A percentile compares a stretch with the other conserved stretches of the same genome.
phyloP scores from a whole-genome alignment of 2,329 filamentous ascomycete species.

The Clarireedia monteithiana region DNA sequence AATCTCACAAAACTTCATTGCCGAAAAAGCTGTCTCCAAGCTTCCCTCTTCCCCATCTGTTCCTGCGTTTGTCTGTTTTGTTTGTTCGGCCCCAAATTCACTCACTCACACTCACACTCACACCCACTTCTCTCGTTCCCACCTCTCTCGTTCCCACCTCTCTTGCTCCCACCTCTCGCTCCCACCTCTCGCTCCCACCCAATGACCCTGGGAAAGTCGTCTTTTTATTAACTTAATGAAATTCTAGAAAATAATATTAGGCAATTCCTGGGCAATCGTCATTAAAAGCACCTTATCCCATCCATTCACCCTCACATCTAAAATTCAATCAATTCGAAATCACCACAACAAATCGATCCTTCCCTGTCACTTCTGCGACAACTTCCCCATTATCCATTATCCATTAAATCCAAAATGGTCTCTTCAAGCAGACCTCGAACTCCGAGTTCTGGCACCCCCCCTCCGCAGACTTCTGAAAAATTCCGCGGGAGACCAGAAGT shows the following conservation, averaged over 20 bases:
- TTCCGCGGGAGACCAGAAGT: constrained; percentile 30
- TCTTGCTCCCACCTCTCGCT: background rate
- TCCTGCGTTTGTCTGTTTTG: no score
- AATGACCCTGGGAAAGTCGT: background rate
- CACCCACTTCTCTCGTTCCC: background rate
- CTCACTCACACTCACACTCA: no score
- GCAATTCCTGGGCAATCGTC: background rate
- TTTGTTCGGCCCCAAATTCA: no score
- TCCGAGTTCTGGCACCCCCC: constrained; percentile 26
- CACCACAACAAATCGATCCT: constrained; percentile 3
- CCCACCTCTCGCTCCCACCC: background rate
- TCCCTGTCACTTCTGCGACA: constrained; percentile 22
- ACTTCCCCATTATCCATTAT: constrained; percentile 11
- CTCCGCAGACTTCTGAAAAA: constrained; percentile 26
- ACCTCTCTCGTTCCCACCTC: background rate
- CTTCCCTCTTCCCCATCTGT: no score
- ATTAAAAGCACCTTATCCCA: background rate
- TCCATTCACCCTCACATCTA: background rate
- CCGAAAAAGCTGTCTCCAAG: no score
- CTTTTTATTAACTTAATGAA: constrained; percentile 1
- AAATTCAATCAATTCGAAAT: constrained; percentile 1
- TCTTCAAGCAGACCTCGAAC: constrained; percentile 32
- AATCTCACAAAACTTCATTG: background rate
- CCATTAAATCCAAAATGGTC: constrained; percentile 19
- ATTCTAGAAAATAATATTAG: background rate